Conservation (phyloP, 2,329 filamentous ascomycete species). For the Arthrinium puccinioides region DNA sequence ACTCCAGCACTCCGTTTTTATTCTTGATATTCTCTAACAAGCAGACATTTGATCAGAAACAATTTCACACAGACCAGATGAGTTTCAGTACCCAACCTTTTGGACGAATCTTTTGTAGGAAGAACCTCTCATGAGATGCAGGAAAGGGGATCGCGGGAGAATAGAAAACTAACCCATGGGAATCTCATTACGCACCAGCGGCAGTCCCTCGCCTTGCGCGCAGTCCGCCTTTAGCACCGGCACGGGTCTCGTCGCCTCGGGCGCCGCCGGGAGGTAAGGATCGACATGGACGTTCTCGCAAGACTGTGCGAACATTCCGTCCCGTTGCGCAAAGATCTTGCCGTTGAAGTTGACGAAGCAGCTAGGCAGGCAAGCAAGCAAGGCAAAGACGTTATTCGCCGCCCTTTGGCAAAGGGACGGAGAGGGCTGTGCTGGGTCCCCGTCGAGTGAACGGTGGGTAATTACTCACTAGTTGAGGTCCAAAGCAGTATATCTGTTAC, state of each 20-base stretch:
- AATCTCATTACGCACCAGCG: neutral
- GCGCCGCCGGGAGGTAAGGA: neutral
- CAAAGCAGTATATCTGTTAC: neutral
- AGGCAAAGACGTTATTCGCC: too few species aligned
- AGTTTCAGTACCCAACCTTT: too few species aligned
- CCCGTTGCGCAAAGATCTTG: neutral
- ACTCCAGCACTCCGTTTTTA: neutral
- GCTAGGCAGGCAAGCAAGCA: neutral
- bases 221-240: neutral
- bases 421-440: too few species aligned
- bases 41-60: too few species aligned
- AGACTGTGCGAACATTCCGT: neutral
- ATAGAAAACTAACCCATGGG: neutral
- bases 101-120: too few species aligned
- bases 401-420: too few species aligned
- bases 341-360: conserved; percentile 2
- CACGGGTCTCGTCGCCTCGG: neutral
- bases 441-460: too few species aligned
- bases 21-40: neutral
- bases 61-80: too few species aligned
- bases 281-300: neutral
- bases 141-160: too few species aligned
- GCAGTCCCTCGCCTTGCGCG: neutral
- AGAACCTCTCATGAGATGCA: too few species aligned
- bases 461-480: neutral